A percentile compares a stretch with the other conserved stretches of the same genome.
Evolutionary conservation across 192 early-diverging fungal genomes (phyloP).

Genomic region (Coemansia sp.): DNA sequence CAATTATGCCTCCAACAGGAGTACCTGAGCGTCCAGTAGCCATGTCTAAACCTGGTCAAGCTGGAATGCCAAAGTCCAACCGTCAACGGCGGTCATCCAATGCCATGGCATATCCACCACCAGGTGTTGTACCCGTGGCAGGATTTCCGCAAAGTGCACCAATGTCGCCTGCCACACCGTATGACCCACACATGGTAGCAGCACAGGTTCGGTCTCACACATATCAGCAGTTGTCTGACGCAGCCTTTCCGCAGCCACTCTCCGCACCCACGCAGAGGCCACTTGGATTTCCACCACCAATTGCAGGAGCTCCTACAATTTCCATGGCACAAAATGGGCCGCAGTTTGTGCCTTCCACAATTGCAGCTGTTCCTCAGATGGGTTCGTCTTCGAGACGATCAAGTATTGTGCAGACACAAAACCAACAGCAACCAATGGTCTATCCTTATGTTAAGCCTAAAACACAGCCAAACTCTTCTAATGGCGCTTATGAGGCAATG

Average conservation of each 20-base stretch:
- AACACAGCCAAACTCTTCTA: constrained; percentile 11
- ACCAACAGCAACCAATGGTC: constrained; percentile 9
- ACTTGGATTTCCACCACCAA: neutral
- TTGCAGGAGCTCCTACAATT: neutral
- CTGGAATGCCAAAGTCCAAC: constrained; percentile 18
- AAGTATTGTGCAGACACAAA: constrained; percentile 4
- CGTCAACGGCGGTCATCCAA: constrained; percentile 2
- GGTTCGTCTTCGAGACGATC: neutral
- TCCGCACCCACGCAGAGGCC: neutral
- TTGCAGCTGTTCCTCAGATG: neutral
- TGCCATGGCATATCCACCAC: constrained; percentile 2
- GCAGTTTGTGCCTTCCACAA: constrained; percentile 1
- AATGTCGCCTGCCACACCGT: constrained; percentile 21
- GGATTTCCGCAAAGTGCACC: constrained; percentile 36
- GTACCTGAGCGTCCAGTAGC: neutral
- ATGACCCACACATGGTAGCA: constrained; percentile 1
- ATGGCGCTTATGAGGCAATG: constrained; percentile 1
- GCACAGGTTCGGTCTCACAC: constrained; percentile 4
- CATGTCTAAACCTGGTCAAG: constrained; percentile 7
- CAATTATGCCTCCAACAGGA: neutral
- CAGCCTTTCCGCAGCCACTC: constrained; percentile 1
- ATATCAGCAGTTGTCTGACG: constrained; percentile 1
- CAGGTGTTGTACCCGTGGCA: constrained; percentile 6
- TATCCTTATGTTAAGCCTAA: constrained; percentile 11
- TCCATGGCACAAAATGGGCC: neutral